Base-by-base conservation (phyloP, 2,329 filamentous ascomycete species). In the Ploettnerulaceae sp. region DNA sequence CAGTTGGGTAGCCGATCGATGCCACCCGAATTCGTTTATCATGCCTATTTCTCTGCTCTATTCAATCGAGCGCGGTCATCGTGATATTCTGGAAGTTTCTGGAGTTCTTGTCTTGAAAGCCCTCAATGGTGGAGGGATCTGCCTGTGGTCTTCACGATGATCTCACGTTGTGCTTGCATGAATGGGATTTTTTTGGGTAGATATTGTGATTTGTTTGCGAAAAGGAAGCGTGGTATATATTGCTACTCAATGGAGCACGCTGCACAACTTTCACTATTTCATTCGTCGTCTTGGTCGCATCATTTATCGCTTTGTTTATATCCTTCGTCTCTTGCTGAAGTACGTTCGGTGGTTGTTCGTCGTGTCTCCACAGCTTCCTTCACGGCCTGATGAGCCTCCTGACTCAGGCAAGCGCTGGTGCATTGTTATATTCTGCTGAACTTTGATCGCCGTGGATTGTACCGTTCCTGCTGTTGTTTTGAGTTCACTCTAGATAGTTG, bases 51-150 rank as follows among this genome's bases (percentile, higher is more conserved):
- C n/a, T 54, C 33, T 51, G 38, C 20, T 24, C 6, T 17, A n/a
- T 51, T 58, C 15, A 44, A 53, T 57, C 35, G n/a, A n/a, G 45
- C 48, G 24, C 46, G 48, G 44, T 54, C 37, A 49, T 55, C 33
- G 35, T 57, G 40, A n/a, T n/a, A 34, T 38, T 41, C 45, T 49
- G 42, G 28, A 55, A 38, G 40, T 31, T 55, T 33, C 45, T 38
- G 7, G 49, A 39, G 48, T 45, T 51, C 32, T 54, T 57, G 14
- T 49, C 49, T 45, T 47, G 38, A 28, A 54, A 48, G 38, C 17
- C 51, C 24, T 49, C 40, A 32, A 53, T 53, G 21, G 52, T 57
- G 18, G 35, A 32, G 17, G 39, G n/a, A n/a, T n/a, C n/a, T 38
- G 38, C 48, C 45, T 45, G 26, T 54, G 26, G 52, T 54, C 21